Evolutionary conservation across 768 basidiomycete species (phyloP).

Genomic region (Pleurotus eryngii): DNA sequence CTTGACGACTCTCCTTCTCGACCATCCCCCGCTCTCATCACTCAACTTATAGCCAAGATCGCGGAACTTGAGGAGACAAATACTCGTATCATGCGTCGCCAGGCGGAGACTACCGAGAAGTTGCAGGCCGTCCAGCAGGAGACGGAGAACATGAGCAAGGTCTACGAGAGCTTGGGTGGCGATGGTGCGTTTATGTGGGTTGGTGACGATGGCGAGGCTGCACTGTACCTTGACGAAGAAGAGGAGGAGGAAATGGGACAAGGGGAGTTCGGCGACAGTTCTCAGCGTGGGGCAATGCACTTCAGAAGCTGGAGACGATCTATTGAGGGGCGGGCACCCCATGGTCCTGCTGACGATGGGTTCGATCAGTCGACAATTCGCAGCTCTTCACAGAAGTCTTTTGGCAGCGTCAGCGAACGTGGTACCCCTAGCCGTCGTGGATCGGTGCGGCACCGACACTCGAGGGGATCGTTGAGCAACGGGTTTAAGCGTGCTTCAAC

Average conservation of each 20-base stretch:
- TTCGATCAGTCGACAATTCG: slow-evolving; percentile 8
- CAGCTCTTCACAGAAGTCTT: slow-evolving; percentile 8
- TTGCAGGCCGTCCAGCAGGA: slow-evolving; percentile 71
- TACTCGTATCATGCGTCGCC: slow-evolving; percentile 59
- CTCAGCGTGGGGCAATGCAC: slow-evolving; percentile 34
- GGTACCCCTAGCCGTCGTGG: slow-evolving; percentile 1
- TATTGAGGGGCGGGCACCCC: slow-evolving; percentile 28
- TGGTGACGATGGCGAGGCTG: slow-evolving; percentile 44
- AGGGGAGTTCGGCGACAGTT: slow-evolving; percentile 22
- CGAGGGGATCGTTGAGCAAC: neutral
- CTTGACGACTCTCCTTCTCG: slow-evolving; percentile 29
- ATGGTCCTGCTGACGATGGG: neutral
- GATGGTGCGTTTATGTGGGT: slow-evolving; percentile 24
- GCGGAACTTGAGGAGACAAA: slow-evolving; percentile 77
- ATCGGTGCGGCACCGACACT: neutral
- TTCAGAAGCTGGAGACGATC: slow-evolving; percentile 46
- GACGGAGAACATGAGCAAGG: slow-evolving; percentile 63
- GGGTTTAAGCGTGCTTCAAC: slow-evolving; percentile 8
- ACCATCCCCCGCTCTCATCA: slow-evolving; percentile 57
- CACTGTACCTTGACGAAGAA: slow-evolving; percentile 21
- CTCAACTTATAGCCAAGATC: slow-evolving; percentile 71
- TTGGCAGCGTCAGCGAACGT: slow-evolving; percentile 2
- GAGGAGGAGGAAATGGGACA: slow-evolving; percentile 28
- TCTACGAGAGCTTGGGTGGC: slow-evolving; percentile 67
- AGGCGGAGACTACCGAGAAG: slow-evolving; percentile 56